Conservation (phyloP, 1,284 basidiomycete genomes). For the Apiotrichum laibachii region DNA sequence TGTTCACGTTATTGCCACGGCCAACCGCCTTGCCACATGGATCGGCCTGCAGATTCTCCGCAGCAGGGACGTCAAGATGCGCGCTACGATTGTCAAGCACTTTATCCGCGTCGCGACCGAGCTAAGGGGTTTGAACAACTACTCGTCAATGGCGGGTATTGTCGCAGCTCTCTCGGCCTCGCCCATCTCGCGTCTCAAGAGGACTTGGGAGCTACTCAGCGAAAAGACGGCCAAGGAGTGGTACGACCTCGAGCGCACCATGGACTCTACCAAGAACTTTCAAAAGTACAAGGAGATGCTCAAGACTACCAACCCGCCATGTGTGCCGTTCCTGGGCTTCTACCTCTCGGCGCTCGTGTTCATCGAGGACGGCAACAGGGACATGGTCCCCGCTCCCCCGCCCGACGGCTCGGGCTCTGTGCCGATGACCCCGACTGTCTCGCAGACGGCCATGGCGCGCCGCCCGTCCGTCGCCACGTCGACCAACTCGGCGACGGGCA, state of each 20-base stretch:
- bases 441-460: slow-evolving; percentile 1
- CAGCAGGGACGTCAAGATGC: slow-evolving; percentile 76
- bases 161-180: slow-evolving; percentile 91
- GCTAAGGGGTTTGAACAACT: slow-evolving; percentile 82
- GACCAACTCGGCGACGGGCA: slow-evolving; percentile 8
- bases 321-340: slow-evolving; percentile 96
- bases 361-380: slow-evolving; percentile 97
- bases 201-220: slow-evolving; percentile 68
- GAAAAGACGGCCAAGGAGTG: slow-evolving; percentile 52
- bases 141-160: slow-evolving; percentile 95
- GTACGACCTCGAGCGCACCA: slow-evolving; percentile 71
- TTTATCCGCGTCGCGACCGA: slow-evolving; percentile 88
- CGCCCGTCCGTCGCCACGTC: slow-evolving; percentile 5
- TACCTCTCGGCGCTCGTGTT: slow-evolving; percentile 95
- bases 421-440: slow-evolving; percentile 19
- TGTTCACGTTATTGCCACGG: slow-evolving; percentile 80
- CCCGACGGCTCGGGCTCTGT: not conserved
- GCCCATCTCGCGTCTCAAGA: slow-evolving; percentile 83
- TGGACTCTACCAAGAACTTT: slow-evolving; percentile 90
- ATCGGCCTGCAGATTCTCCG: slow-evolving; percentile 78
- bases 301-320: slow-evolving; percentile 82
- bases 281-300: slow-evolving; percentile 84
- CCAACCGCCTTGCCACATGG: slow-evolving; percentile 80
- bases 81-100: slow-evolving; percentile 78
- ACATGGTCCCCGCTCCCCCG: slow-evolving; percentile 60